These are phyloP conservation scores for Teunomyces barrocoloradensis DNA, from an alignment of 805 yeast genomes.

Conservation along the genomic window DNA sequence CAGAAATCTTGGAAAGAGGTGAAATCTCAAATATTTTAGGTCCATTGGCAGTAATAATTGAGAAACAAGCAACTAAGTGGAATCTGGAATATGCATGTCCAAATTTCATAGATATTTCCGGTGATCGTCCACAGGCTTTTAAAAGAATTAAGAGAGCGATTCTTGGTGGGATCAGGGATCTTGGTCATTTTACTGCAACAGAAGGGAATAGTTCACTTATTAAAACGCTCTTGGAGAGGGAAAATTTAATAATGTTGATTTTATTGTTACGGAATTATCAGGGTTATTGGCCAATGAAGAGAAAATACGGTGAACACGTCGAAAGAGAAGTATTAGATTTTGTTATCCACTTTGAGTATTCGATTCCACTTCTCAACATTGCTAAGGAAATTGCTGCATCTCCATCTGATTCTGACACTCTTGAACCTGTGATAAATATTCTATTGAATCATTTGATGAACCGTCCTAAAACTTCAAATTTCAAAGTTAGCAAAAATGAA, in stretches of 20 bases:
- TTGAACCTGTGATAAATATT: conserved; percentile 32
- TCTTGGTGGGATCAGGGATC: conserved; percentile 27
- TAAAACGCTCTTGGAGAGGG: conserved; percentile 25
- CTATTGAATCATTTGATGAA: conserved; percentile 27
- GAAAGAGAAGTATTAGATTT: conserved; percentile 53
- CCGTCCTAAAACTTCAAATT: conserved; percentile 33
- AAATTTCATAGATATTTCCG: conserved; percentile 24
- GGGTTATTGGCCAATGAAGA: conserved; percentile 51
- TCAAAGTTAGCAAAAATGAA: conserved; percentile 46
- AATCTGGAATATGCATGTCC: conserved; percentile 35
- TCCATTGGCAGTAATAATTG: conserved; percentile 45
- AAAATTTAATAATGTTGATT: conserved; percentile 22
- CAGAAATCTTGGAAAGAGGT: conserved; percentile 39
- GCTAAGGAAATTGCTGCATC: conserved; percentile 32
- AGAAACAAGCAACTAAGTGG: conserved; percentile 34
- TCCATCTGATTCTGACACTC: conserved; percentile 10
- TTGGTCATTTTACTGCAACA: conserved; percentile 25
- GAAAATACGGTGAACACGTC: conserved; percentile 70
- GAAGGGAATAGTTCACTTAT: conserved; percentile 5
- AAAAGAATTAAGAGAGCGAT: conserved; percentile 30
- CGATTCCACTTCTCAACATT: conserved; percentile 43
- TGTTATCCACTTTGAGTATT: conserved; percentile 47
- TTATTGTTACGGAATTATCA: conserved; percentile 55
- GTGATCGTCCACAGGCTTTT: conserved; percentile 14
- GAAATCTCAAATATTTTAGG: conserved; percentile 44